Conservation (phyloP, 352 stramenopile genomes). For the Phytophthora multivora region DNA sequence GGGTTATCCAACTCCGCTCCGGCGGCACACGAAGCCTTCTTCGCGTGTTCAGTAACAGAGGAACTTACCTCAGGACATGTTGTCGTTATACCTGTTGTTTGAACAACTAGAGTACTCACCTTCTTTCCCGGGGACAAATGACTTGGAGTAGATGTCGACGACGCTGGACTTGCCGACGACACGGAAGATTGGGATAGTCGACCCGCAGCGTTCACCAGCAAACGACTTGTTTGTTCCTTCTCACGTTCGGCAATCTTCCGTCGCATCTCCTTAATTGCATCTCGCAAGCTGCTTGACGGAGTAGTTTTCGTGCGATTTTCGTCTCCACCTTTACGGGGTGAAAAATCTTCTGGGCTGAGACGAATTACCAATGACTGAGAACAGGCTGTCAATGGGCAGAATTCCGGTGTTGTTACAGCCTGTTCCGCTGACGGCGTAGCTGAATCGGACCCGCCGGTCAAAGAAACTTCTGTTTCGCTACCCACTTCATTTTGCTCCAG, state of each 20-base stretch:
- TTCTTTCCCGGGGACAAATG: constrained; percentile 12
- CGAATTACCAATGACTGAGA: constrained; percentile 76
- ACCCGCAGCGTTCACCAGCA: constrained; percentile 17
- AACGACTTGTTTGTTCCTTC: constrained; percentile 35
- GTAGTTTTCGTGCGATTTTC: constrained; percentile 10
- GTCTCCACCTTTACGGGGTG: constrained; percentile 23
- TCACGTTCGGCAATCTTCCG: constrained; percentile 63
- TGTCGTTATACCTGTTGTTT: background rate
- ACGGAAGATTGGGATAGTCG: constrained; percentile 16
- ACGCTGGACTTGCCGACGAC: constrained; percentile 17
- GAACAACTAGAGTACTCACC: constrained; percentile 1
- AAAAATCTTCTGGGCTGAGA: constrained; percentile 60
- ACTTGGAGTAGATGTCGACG: constrained; percentile 17
- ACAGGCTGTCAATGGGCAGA: constrained; percentile 66
- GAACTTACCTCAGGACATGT: constrained; percentile 6
- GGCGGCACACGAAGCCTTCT: background rate
- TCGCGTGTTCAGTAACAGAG: background rate
- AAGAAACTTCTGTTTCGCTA: background rate
- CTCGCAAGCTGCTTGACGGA: constrained; percentile 12
- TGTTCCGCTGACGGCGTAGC: constrained; percentile 1
- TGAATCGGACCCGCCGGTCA: background rate
- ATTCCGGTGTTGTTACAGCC: constrained; percentile 29
- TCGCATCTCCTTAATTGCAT: constrained; percentile 61
- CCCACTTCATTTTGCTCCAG: constrained; percentile 4
- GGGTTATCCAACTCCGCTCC: background rate